phyloP scores from a whole-genome alignment of 306 rosid genomes.

The Mucuna pruriens region DNA sequence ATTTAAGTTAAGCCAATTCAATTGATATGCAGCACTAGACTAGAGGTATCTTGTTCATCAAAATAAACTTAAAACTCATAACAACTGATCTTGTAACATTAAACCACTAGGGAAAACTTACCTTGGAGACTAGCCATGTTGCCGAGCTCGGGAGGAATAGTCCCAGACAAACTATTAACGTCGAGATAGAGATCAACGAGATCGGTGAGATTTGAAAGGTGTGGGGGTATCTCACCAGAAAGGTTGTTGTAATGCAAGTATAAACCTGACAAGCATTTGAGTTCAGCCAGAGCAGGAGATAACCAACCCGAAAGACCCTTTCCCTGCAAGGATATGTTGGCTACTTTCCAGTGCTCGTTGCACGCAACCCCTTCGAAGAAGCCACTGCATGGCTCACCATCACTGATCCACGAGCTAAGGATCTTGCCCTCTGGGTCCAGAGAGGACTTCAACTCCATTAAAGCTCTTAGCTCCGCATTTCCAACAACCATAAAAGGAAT shows the following conservation, averaged over 20 bases:
- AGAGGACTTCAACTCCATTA: constrained; percentile 75
- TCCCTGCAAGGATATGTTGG: constrained; percentile 83
- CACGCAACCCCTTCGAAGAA: constrained; percentile 77
- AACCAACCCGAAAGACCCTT: constrained; percentile 82
- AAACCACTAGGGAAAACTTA: constrained; percentile 1
- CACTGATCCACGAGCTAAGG: constrained; percentile 75
- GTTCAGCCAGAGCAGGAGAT: constrained; percentile 77
- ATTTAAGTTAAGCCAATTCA: neutral
- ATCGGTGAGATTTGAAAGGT: constrained; percentile 71
- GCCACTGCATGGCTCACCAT: constrained; percentile 82
- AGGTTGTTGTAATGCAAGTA: constrained; percentile 84
- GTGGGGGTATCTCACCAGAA: constrained; percentile 82
- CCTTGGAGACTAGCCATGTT: constrained; percentile 86
- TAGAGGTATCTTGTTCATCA: neutral
- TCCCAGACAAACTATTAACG: constrained; percentile 75
- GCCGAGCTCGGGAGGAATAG: constrained; percentile 68
- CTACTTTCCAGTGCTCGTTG: constrained; percentile 77
- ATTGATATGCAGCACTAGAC: neutral
- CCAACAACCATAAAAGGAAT: constrained; percentile 47
- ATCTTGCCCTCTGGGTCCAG: constrained; percentile 78
- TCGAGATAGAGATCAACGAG: constrained; percentile 86
- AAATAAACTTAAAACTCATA: neutral
- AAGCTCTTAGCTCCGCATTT: constrained; percentile 75
- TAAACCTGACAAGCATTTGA: constrained; percentile 79
- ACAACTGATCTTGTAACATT: neutral